These are phyloP conservation scores for Phytophthora pluvialis DNA, from an alignment of 352 stramenopile species.

Conservation along the genomic window DNA sequence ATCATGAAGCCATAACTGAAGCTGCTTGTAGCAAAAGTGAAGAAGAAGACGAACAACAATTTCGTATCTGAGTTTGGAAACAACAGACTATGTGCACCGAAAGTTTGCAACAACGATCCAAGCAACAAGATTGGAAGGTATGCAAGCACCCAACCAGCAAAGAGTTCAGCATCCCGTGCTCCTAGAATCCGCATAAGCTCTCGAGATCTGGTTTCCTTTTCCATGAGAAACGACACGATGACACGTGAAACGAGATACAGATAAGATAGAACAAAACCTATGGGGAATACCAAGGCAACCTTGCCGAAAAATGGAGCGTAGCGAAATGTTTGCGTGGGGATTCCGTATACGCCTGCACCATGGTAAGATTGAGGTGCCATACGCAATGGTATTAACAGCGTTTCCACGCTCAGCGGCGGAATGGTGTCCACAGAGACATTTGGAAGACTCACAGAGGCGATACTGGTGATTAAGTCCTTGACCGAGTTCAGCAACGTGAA, in stretches of 20 bases:
- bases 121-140: constrained; percentile 71
- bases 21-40: constrained; percentile 76
- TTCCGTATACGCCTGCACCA: constrained; percentile 53
- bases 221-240: constrained; percentile 89
- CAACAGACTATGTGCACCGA: constrained; percentile 40
- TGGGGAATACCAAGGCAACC: constrained; percentile 74
- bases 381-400: constrained; percentile 53
- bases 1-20: constrained; percentile 83
- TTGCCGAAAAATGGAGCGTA: constrained; percentile 84
- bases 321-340: constrained; percentile 57
- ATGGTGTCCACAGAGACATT: constrained; percentile 43
- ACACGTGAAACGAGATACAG: constrained; percentile 92
- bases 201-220: constrained; percentile 92
- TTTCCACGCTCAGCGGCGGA: constrained; percentile 36
- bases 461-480: constrained; percentile 16
- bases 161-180: constrained; percentile 60
- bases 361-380: constrained; percentile 70
- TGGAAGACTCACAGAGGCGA: constrained; percentile 15
- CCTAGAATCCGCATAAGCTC: constrained; percentile 95
- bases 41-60: constrained; percentile 74
- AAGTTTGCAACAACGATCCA: constrained; percentile 53
- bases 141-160: constrained; percentile 76
- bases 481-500: constrained; percentile 39
- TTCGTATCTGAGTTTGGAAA: constrained; percentile 53
- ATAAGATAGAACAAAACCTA: constrained; percentile 94